A percentile compares a stretch with the other conserved stretches of the same genome.
These are phyloP conservation scores for Pouteria campechiana DNA, from an alignment of 179 eudicot genomes.

Conservation along the genomic window DNA sequence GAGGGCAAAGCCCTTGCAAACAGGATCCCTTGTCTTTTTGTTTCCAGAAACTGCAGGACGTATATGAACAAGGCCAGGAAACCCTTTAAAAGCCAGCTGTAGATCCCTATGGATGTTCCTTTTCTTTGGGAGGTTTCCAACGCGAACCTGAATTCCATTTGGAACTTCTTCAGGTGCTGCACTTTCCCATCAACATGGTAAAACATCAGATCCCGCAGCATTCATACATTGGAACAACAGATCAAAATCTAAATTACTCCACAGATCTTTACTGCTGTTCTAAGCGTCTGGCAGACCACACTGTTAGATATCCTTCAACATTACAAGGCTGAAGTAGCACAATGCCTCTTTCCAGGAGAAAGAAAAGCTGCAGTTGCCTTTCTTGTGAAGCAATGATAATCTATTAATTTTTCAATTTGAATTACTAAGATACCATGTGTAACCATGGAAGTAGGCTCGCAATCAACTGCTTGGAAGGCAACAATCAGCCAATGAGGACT, in stretches of 20 bases:
- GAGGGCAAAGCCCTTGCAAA: slow-evolving; percentile 83
- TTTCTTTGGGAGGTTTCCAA: slow-evolving; percentile 82
- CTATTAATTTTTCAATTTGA: no score
- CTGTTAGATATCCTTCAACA: no score
- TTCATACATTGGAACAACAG: neutral
- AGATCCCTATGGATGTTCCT: slow-evolving; percentile 72
- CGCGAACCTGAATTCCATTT: slow-evolving; percentile 58
- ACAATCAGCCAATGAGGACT: no score
- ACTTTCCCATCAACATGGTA: slow-evolving; percentile 5
- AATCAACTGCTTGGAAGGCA: no score
- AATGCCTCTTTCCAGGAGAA: no score
- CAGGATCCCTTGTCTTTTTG: slow-evolving; percentile 82
- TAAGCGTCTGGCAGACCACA: no score
- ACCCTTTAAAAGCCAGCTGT: slow-evolving; percentile 56
- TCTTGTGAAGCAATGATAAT: no score
- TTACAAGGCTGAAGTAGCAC: no score
- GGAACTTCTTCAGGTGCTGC: slow-evolving; percentile 46
- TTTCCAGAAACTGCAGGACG: slow-evolving; percentile 61
- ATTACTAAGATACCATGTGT: no score
- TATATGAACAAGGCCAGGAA: slow-evolving; percentile 60
- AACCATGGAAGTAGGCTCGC: no score
- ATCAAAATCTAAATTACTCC: neutral
- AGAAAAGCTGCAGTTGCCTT: no score
- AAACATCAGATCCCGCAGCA: neutral
- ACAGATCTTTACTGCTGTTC: no score